Evolutionary conservation across 768 basidiomycete species (phyloP).

Genomic region (Vishniacozyma victoriae): DNA sequence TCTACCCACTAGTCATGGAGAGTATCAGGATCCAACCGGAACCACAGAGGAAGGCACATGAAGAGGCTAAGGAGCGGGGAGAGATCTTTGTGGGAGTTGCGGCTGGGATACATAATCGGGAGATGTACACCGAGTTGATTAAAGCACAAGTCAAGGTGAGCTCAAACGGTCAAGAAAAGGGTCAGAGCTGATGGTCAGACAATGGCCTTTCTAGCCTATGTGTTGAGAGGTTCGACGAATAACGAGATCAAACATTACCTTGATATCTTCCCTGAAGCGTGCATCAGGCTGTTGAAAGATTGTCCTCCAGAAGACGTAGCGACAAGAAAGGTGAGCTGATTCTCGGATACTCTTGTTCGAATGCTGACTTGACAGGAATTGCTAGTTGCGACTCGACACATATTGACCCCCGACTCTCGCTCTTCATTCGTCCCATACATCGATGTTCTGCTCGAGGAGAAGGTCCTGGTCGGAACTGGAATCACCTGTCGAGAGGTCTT

Average conservation of each 20-base stretch:
- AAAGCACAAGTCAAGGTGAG: constrained; percentile 83
- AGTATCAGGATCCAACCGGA: constrained; percentile 72
- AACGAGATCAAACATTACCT: constrained; percentile 67
- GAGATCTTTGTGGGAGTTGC: constrained; percentile 77
- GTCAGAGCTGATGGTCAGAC: constrained; percentile 53
- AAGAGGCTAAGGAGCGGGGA: constrained; percentile 74
- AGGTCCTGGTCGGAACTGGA: constrained; percentile 76
- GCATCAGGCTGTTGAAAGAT: constrained; percentile 84
- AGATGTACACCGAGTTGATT: constrained; percentile 73
- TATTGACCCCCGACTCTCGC: constrained; percentile 71
- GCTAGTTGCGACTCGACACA: constrained; percentile 84
- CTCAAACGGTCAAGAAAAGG: background rate
- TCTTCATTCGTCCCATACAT: constrained; percentile 72
- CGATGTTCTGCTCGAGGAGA: constrained; percentile 85
- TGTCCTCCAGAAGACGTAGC: constrained; percentile 79
- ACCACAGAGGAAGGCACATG: constrained; percentile 69
- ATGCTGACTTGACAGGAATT: constrained; percentile 59
- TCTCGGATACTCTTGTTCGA: background rate
- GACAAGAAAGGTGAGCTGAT: constrained; percentile 61
- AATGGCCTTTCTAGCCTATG: constrained; percentile 85
- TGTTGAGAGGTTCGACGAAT: constrained; percentile 61
- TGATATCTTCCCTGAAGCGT: constrained; percentile 70
- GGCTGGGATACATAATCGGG: constrained; percentile 62
- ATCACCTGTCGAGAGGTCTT: constrained; percentile 80
- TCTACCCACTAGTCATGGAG: constrained; percentile 71